Base-by-base conservation (phyloP, 2,329 filamentous ascomycete genomes). In the Phoma sp. region DNA sequence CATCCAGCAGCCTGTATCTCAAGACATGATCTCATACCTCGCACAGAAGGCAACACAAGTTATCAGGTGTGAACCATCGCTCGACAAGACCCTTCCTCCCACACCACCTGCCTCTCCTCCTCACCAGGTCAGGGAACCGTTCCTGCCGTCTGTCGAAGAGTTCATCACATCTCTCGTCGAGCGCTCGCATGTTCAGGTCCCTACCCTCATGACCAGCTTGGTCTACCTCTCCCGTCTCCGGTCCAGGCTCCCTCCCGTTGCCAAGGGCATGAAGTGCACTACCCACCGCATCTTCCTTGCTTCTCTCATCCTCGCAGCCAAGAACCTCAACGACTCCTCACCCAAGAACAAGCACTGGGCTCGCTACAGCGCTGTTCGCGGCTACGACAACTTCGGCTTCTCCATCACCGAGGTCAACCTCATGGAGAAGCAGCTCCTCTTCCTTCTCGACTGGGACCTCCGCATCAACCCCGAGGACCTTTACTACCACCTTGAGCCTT, bases 311-410 rank as follows among this genome's bases (percentile, higher is more conserved):
- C 80, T 88, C 42, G 87, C 95, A 1, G 93, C 95, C 67, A 99
- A 99, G 87, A 97, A 97, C 77, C 85, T 98, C 66, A 98, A 99
- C 76, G 95, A 98, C 82, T 96, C 92, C 57, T 97, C 92, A 11
- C 95, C 95, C 60, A 98, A 98, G 87, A 99, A 99, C 86, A 98
- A 98, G 87, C 95, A 99, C 83, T 99, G 95, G 95, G 93, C 95
- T 62, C 89, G 87, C 69, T 99, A 98, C 82, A 96, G 90, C 56
- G 80, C 88, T 68, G 88, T 96, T 65, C 83, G 83, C 59, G 86
- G 84, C 47, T 89, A 82, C 74, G 86, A 87, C 10, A 85, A 82
- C 70, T 99, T 98, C 71, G 91, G 92, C 66, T 98, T 99, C 83
- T 93, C 88, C 68, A 84, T 93, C 64, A 95, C 91, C 29, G 95